Conservation (phyloP, 805 yeast species). For the Saccharomycopsis microspora region DNA sequence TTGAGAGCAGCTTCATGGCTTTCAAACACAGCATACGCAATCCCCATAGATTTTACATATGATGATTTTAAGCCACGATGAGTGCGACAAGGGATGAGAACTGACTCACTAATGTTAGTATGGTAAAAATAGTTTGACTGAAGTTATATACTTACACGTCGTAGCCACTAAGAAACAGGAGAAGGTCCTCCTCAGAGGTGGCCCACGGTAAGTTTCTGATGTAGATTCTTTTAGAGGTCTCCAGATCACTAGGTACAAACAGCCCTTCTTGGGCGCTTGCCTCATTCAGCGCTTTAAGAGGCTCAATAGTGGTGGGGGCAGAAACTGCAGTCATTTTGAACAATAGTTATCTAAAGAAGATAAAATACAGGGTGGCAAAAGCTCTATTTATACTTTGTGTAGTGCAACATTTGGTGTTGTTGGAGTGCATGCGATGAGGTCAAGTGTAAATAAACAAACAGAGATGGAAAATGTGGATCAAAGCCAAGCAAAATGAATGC, state of each 20-base stretch:
- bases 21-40: constrained; percentile 71
- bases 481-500: too few species aligned
- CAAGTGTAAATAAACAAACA: too few species aligned
- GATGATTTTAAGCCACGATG: constrained; percentile 32
- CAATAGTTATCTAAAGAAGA: not conserved
- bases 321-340: not conserved
- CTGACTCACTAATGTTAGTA: constrained; percentile 18
- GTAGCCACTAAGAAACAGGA: constrained; percentile 37
- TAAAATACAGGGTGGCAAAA: not conserved
- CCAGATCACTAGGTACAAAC: not conserved
- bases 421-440: too few species aligned
- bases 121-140: too few species aligned
- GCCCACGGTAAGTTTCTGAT: constrained; percentile 56
- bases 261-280: not conserved
- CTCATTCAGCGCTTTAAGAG: not conserved
- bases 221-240: constrained; percentile 33
- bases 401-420: too few species aligned
- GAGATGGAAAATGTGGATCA: too few species aligned
- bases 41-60: constrained; percentile 40
- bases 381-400: not conserved
- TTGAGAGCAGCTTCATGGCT: constrained; percentile 55
- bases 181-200: constrained; percentile 43
- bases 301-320: not conserved
- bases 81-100: constrained; percentile 45
- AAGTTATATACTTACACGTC: too few species aligned